Conservation (phyloP, 2,329 filamentous ascomycete species). For the Colletotrichum magnum region DNA sequence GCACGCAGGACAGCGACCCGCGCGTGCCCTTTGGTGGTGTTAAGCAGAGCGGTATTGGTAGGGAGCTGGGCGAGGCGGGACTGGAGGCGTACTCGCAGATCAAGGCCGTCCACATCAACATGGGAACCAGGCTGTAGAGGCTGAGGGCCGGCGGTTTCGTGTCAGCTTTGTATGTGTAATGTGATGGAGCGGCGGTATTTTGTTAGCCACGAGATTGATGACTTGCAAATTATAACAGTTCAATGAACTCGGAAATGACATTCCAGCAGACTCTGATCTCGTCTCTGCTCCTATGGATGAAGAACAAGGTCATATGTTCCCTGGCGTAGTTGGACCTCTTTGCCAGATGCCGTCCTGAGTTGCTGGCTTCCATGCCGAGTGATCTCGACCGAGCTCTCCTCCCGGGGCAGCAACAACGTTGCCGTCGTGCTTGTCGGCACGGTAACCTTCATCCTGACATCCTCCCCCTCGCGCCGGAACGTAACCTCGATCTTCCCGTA, state of each 20-base stretch:
- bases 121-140: constrained; percentile 42
- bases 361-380: constrained; percentile 26
- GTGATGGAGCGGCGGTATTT: no score
- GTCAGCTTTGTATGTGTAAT: no score
- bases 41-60: constrained; percentile 64
- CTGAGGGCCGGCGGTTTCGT: not conserved
- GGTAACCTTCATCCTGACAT: constrained; percentile 39
- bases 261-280: no score
- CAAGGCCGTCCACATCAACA: constrained; percentile 62
- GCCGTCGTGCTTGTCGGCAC: constrained; percentile 43
- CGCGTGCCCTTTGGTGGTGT: constrained; percentile 62
- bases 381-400: constrained; percentile 40
- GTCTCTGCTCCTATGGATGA: not conserved
- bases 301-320: constrained; percentile 41
- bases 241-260: no score
- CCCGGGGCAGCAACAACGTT: constrained; percentile 41
- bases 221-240: no score
- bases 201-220: no score
- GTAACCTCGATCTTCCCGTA: constrained; percentile 51
- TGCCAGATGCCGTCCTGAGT: constrained; percentile 20
- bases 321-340: constrained; percentile 39
- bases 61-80: constrained; percentile 62
- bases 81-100: constrained; percentile 60
- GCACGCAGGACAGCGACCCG: constrained; percentile 59
- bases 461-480: constrained; percentile 41